Base-by-base conservation (phyloP, 2,329 filamentous ascomycete species). In the Domatiomyces globalis region DNA sequence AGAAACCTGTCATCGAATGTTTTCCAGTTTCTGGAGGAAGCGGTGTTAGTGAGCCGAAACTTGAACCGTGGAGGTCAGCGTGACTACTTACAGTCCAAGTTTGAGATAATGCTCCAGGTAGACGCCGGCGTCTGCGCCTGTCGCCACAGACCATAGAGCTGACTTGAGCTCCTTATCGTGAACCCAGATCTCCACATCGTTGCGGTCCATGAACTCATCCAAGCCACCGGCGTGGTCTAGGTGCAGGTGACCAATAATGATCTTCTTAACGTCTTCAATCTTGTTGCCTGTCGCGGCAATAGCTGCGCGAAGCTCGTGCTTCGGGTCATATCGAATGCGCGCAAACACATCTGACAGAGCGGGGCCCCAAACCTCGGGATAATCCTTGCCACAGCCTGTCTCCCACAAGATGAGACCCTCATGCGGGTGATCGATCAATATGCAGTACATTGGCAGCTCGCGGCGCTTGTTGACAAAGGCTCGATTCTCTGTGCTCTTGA, bases 391-490 rank as follows among this genome's bases (percentile, higher is more conserved):
- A 49, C 55, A 58, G n/a, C 58, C 58, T 1, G 58, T 60, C 44
- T 60, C 58, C 56, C 56, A 60, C 48, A 60, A 47, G 33, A 60
- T 59, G 43, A 60, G 58, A 42, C 58, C 58, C 52, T 59, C 58
- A 46, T 60, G 56, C 12, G 58, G 58, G 45, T 60, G 56, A 29
- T 60, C 55, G 48, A 60, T 54, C 43, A 60, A 50, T 42, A 59
- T 54, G 45, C 55, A 59, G 64, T 95, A 90, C 63, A 94, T 81
- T 1, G 85, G 85, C 6, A 79, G 73, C 55, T 84, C 86, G 49
- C 90, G 78, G 52, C 92, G 78, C 66, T 95, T 89, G n/a, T 87
- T 87, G 56, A 96, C 53, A 44, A 60, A 60, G 12, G 51, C 52
- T 29, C 55, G 54, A 43, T 50, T 49, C 19, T 4, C 19, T 17